Base-by-base conservation (phyloP, 768 basidiomycete species). In the Baorangia bicolor region DNA sequence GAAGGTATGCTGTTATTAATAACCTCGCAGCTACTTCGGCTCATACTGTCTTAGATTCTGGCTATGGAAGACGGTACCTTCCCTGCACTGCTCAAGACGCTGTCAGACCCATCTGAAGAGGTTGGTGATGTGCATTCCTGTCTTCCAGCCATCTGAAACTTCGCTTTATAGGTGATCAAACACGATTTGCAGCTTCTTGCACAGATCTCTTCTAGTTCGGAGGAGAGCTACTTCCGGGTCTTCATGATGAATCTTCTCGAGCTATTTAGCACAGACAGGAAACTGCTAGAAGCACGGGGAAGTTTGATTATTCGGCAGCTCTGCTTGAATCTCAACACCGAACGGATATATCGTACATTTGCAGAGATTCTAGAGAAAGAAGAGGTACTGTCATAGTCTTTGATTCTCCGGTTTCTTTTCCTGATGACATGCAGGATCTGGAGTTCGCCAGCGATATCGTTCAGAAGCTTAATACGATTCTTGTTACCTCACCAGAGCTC, bases 381-480 rank as follows among this genome's bases (percentile, higher is more conserved):
- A 75, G 97, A 98, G 76, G 95, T 94, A 59, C 49, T 81, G 68
- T 1, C 44, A 4, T 42, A 9, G 16, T 12, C 20, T 43, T 21
- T 50, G 5, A 27, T 6, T 18, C 28, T 43, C 20, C 35, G 20
- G 21, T 20, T n/a, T 35, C 23, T 11, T 42, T 16, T 51, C 27
- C 47, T 57, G 49, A 43, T 30, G 14, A 11, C 16, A 5, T 37
- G 28, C 56, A 96, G 93, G 97, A 99, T 69, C 82, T 98, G 39
- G 97, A 98, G 70, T 98, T 98, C 71, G 95, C 96, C 2, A 93
- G 94, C 64, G 89, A 92, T 58, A 98, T 99, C 71, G 94, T 99
- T 16, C 94, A 97, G 75, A 98, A 98, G 73, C 77, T 99, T 45
- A 98, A 94, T 68, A 87, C 94, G 69, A 98, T 99, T 62, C 78